A percentile compares a stretch with the other conserved stretches of the same genome.
Evolutionary conservation across 2,329 filamentous ascomycete species (phyloP).

Genomic region (Neofusicoccum umdonicola): DNA sequence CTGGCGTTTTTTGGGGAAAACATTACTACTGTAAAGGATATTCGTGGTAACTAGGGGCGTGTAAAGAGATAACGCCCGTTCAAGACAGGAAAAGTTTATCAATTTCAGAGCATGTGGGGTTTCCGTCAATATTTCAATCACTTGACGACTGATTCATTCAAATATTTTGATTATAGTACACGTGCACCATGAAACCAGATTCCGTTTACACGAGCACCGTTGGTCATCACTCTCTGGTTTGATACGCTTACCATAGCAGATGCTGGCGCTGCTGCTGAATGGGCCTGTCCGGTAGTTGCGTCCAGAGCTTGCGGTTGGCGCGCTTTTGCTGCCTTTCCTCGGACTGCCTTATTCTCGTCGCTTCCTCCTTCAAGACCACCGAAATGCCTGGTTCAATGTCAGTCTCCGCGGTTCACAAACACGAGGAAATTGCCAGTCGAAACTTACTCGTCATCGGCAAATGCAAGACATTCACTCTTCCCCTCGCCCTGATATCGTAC

Average conservation of each 20-base stretch:
- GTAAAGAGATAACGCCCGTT: neutral
- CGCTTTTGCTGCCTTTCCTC: conserved; percentile 76
- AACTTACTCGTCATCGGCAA: conserved; percentile 73
- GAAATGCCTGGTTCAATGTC: conserved; percentile 59
- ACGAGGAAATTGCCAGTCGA: neutral
- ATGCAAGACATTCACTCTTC: conserved; percentile 64
- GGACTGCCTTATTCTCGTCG: conserved; percentile 77
- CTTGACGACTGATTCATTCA: neutral
- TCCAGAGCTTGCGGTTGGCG: conserved; percentile 75
- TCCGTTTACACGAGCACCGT: neutral
- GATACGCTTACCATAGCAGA: conserved; percentile 72
- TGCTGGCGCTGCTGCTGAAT: conserved; percentile 83
- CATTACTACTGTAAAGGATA: neutral
- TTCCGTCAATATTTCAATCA: too few species aligned
- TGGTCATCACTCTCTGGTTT: neutral
- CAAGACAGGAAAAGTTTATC: neutral
- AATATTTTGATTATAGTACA: neutral
- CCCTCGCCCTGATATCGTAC: conserved; percentile 71
- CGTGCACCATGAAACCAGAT: neutral
- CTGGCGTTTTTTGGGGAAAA: conserved; percentile 29
- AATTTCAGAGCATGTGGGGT: neutral
- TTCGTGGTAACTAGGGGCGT: neutral
- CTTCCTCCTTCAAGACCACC: conserved; percentile 88
- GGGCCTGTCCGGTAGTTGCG: conserved; percentile 80
- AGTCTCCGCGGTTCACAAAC: neutral